These are phyloP conservation scores for Rhodotorula sp. DNA, from an alignment of 1,284 basidiomycete species.

Conservation along the genomic window DNA sequence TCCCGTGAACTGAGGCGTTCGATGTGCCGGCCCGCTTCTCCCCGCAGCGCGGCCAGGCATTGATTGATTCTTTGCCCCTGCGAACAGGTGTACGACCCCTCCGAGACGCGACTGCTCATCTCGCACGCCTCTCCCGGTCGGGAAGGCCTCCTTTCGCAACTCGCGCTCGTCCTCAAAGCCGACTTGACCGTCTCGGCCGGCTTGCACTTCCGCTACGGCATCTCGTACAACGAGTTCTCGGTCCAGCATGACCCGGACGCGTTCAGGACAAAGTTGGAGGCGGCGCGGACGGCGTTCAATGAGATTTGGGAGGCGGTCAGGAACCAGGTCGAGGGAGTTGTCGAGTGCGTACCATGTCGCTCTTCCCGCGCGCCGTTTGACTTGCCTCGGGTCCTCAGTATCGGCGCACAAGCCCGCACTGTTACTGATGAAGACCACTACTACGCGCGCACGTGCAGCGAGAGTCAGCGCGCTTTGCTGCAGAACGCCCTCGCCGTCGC, in stretches of 20 bases:
- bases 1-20: too few species aligned
- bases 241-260: conserved; percentile 86
- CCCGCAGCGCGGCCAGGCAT: background rate
- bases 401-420: background rate
- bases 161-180: conserved; percentile 85
- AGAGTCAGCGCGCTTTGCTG: conserved; percentile 80
- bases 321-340: conserved; percentile 82
- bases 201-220: conserved; percentile 94
- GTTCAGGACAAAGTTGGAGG: conserved; percentile 75
- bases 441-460: conserved; percentile 47
- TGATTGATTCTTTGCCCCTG: background rate
- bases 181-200: conserved; percentile 93
- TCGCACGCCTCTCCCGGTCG: conserved; percentile 90
- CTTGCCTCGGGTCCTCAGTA: too few species aligned
- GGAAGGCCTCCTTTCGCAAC: conserved; percentile 87
- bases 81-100: conserved; percentile 66
- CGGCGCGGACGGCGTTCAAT: conserved; percentile 78
- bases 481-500: conserved; percentile 85
- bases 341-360: conserved; percentile 61
- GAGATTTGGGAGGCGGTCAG: conserved; percentile 94
- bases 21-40: conserved; percentile 24
- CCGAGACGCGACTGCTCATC: conserved; percentile 90
- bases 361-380: too few species aligned
- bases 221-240: conserved; percentile 95
- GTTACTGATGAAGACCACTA: conserved; percentile 31